A percentile compares a stretch with the other conserved stretches of the same genome.
These are phyloP conservation scores for Ustilago vetiveriae DNA, from an alignment of 1,284 basidiomycete genomes.

Conservation along the genomic window DNA sequence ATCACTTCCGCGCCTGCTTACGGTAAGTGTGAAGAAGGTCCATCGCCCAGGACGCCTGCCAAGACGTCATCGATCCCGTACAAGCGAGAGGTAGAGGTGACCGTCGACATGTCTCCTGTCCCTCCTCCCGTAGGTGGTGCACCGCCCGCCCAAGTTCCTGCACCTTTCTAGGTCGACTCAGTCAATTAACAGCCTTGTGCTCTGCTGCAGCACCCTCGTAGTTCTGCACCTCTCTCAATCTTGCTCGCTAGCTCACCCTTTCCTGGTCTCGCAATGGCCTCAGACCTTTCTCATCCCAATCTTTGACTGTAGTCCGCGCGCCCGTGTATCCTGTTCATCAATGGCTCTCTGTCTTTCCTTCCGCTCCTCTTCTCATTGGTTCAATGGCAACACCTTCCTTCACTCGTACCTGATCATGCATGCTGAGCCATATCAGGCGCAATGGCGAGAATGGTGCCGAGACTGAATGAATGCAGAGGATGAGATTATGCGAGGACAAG, in stretches of 20 bases:
- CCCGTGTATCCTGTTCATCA: neutral
- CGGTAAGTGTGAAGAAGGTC: slow-evolving; percentile 10
- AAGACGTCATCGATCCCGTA: slow-evolving; percentile 3
- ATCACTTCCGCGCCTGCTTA: slow-evolving; percentile 20
- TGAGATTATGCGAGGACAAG: no score
- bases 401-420: no score
- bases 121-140: neutral
- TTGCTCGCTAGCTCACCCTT: no score
- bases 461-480: no score
- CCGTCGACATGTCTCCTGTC: slow-evolving; percentile 21
- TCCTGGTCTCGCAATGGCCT: neutral
- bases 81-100: slow-evolving; percentile 17
- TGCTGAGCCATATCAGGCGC: no score
- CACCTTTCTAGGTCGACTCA: no score
- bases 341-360: neutral
- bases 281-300: neutral
- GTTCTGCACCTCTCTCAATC: no score
- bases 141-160: no score
- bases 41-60: slow-evolving; percentile 5
- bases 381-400: slow-evolving; percentile 21
- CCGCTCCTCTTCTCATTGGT: neutral
- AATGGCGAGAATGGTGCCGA: no score
- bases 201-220: no score
- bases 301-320: neutral
- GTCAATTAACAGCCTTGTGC: no score